phyloP scores from a whole-genome alignment of 2,329 filamentous ascomycete species.

The Pyricularia sp. region DNA sequence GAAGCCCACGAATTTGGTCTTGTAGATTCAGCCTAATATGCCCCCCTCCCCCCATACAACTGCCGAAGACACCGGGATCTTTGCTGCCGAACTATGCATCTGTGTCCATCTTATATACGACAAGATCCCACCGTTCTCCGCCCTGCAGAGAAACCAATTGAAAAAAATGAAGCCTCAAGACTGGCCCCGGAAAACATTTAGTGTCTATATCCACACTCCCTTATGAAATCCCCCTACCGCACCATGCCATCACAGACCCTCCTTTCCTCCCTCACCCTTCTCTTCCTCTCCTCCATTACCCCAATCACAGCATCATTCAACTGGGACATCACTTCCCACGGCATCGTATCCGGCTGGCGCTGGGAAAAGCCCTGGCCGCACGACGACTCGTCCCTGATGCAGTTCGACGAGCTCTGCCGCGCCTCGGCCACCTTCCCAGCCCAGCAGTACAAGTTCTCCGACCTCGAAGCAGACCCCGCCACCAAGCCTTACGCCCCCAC shows the following conservation, averaged over 20 bases:
- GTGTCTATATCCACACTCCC: no score
- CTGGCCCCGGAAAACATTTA: no score
- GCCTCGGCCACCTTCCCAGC: constrained; percentile 17
- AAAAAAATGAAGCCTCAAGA: no score
- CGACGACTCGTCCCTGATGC: constrained; percentile 16
- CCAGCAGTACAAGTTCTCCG: constrained; percentile 18
- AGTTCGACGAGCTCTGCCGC: constrained; percentile 19
- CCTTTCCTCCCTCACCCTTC: not conserved
- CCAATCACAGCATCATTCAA: constrained; percentile 10
- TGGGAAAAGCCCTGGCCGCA: constrained; percentile 21
- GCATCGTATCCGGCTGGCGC: constrained; percentile 18
- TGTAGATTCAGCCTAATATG: not conserved
- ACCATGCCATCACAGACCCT: not conserved
- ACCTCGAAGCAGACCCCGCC: constrained; percentile 13
- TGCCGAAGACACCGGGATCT: not conserved
- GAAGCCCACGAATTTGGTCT: not conserved
- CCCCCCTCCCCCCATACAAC: not conserved
- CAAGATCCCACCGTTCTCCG: not conserved
- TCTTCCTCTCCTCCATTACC: not conserved
- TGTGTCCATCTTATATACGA: not conserved
- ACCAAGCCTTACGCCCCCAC: constrained; percentile 15
- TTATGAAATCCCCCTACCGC: not conserved
- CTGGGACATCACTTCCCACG: constrained; percentile 19
- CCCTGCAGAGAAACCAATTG: not conserved
- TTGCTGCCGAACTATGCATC: not conserved